Conservation (phyloP, 805 yeast genomes). For the Wickerhamiella cacticola region DNA sequence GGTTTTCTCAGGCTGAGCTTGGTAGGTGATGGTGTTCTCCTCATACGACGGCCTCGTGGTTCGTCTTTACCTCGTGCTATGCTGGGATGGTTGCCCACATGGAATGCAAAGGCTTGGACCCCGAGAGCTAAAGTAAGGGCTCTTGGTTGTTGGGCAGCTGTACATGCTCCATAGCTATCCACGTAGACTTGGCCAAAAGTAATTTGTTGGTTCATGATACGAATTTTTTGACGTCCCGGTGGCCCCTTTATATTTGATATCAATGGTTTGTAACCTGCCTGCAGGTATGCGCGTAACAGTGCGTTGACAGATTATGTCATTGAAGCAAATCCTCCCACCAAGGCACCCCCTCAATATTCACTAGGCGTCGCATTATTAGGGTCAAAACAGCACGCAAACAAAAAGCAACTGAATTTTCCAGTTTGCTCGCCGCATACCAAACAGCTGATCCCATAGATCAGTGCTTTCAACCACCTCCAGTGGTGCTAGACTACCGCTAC, state of each 20-base stretch:
- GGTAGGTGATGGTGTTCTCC: constrained; percentile 3
- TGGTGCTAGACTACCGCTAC: no score
- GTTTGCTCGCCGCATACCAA: no score
- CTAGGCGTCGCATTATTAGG: no score
- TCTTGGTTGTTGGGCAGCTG: no score
- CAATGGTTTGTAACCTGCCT: not conserved
- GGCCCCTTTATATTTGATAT: not conserved
- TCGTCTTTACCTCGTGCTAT: not conserved
- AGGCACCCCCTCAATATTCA: no score
- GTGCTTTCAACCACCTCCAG: no score
- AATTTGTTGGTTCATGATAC: not conserved
- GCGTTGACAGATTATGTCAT: no score
- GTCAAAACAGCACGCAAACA: no score
- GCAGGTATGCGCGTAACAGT: not conserved
- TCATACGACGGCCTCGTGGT: constrained; percentile 1
- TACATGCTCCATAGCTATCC: no score
- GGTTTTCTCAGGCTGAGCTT: not conserved
- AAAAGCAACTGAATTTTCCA: no score
- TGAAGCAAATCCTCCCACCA: no score
- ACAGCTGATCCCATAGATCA: no score
- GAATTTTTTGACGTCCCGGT: not conserved
- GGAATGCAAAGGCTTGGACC: not conserved
- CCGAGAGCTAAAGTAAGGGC: not conserved
- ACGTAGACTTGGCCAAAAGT: constrained; percentile 11
- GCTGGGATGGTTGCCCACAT: not conserved